Evolutionary conservation across 805 yeast species (phyloP).

Genomic region (Wickerhamiella shivajii): DNA sequence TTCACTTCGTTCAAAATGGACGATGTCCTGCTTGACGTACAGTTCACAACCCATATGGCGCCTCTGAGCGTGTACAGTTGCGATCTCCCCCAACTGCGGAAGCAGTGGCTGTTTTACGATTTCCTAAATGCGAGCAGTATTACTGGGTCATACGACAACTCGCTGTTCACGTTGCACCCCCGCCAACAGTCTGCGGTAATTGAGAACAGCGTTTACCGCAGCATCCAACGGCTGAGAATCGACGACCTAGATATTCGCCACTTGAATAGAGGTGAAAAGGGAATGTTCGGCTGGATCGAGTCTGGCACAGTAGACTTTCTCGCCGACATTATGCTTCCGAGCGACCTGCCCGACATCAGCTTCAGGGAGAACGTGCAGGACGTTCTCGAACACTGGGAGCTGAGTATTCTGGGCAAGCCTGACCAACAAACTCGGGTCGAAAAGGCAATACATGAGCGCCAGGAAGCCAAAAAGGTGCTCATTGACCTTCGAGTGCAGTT

Average conservation of each 20-base stretch:
- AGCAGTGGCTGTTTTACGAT: constrained; percentile 90
- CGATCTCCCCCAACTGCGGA: constrained; percentile 62
- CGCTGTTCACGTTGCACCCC: constrained; percentile 82
- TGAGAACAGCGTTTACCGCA: constrained; percentile 11
- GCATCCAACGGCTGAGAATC: constrained; percentile 58
- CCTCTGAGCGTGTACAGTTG: constrained; percentile 59
- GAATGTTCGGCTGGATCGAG: constrained; percentile 96
- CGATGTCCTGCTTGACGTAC: constrained; percentile 72
- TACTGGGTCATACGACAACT: constrained; percentile 85
- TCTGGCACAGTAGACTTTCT: constrained; percentile 84
- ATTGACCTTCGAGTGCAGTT: constrained; percentile 68
- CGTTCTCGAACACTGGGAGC: constrained; percentile 29
- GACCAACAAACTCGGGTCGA: constrained; percentile 22
- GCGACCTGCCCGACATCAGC: constrained; percentile 39
- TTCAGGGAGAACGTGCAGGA: constrained; percentile 25
- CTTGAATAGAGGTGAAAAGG: constrained; percentile 68
- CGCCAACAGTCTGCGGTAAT: constrained; percentile 34
- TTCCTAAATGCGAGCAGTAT: constrained; percentile 67
- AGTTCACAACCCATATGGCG: constrained; percentile 43
- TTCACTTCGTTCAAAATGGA: constrained; percentile 68
- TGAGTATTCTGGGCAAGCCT: constrained; percentile 14
- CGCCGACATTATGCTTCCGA: constrained; percentile 79
- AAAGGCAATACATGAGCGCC: constrained; percentile 17
- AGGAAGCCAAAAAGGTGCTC: constrained; percentile 43
- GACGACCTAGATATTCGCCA: constrained; percentile 82